Percentiles rank a stretch among this genome's conserved stretches.
Evolutionary conservation across 1,284 basidiomycete genomes (phyloP).

Genomic region (Ustilago trichophora): DNA sequence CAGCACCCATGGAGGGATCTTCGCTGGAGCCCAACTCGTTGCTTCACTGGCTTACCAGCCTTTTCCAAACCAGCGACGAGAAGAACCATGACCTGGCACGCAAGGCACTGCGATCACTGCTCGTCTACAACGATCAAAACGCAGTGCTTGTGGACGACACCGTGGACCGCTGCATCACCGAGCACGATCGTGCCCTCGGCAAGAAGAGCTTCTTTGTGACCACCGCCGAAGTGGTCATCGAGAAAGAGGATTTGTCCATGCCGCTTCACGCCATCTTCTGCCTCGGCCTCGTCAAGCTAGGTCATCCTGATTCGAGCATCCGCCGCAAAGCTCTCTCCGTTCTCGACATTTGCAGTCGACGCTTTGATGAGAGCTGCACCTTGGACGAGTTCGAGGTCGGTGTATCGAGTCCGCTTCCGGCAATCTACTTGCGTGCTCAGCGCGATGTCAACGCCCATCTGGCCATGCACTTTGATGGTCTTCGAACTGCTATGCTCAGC

Average conservation of each 20-base stretch:
- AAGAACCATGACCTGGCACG: conserved; percentile 68
- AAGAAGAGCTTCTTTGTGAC: conserved; percentile 78
- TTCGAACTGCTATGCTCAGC: conserved; percentile 76
- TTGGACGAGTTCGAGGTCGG: conserved; percentile 73
- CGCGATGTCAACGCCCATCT: conserved; percentile 79
- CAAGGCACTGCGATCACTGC: conserved; percentile 79
- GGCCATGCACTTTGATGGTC: conserved; percentile 79
- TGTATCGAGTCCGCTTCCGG: conserved; percentile 78
- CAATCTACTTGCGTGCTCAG: conserved; percentile 83
- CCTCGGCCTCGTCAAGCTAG: conserved; percentile 83
- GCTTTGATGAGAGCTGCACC: conserved; percentile 35
- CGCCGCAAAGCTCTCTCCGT: conserved; percentile 82
- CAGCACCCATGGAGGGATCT: conserved; percentile 80
- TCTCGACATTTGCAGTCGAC: conserved; percentile 74
- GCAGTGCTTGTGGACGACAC: conserved; percentile 76
- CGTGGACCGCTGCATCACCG: conserved; percentile 78
- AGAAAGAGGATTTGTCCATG: conserved; percentile 73
- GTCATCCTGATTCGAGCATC: conserved; percentile 76
- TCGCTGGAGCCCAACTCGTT: conserved; percentile 68
- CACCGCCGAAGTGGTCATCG: conserved; percentile 78
- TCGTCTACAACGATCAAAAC: conserved; percentile 74
- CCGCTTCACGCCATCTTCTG: conserved; percentile 81
- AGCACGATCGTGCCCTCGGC: conserved; percentile 68
- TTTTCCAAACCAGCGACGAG: conserved; percentile 67
- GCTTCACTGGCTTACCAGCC: conserved; percentile 69